Percentiles rank a stretch among this genome's conserved stretches.
Evolutionary conservation across 257 asterid genomes (phyloP).

Genomic region (Rauvolfia tetraphylla): DNA sequence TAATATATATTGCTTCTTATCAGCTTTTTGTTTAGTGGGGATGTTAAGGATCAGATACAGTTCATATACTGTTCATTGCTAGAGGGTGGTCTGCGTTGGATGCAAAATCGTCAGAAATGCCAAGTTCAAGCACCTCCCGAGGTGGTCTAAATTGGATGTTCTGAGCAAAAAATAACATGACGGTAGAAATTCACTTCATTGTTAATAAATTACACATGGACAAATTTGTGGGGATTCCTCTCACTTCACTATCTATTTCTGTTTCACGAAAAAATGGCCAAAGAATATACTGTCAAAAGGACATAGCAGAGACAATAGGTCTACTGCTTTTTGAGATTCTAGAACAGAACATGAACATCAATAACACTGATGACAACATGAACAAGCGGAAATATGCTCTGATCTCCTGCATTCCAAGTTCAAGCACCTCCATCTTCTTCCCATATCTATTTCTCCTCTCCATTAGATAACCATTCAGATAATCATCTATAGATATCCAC

Average conservation of each 20-base stretch:
- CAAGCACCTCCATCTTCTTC: conserved; percentile 89
- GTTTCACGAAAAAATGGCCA: conserved; percentile 19
- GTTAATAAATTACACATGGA: conserved; percentile 35
- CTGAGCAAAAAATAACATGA: background rate
- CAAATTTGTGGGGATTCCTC: conserved; percentile 19
- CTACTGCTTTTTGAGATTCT: conserved; percentile 85
- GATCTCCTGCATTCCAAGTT: conserved; percentile 92
- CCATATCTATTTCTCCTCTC: conserved; percentile 77
- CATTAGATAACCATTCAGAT: conserved; percentile 76
- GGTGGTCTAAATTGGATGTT: no score
- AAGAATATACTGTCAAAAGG: conserved; percentile 35
- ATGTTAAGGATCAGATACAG: background rate
- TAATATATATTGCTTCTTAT: no score
- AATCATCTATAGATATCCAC: conserved; percentile 84
- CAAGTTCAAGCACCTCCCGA: no score
- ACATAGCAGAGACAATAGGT: conserved; percentile 70
- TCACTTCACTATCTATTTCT: conserved; percentile 10
- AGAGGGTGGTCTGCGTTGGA: background rate
- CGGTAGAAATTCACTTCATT: background rate
- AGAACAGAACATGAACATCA: conserved; percentile 94
- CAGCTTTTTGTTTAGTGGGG: no score
- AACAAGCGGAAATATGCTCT: conserved; percentile 86
- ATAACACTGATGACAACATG: conserved; percentile 81
- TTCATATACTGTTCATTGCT: no score
- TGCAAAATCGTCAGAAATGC: no score